These are phyloP conservation scores for Inonotus obliquus DNA, from an alignment of 1,284 basidiomycete species.

Conservation along the genomic window DNA sequence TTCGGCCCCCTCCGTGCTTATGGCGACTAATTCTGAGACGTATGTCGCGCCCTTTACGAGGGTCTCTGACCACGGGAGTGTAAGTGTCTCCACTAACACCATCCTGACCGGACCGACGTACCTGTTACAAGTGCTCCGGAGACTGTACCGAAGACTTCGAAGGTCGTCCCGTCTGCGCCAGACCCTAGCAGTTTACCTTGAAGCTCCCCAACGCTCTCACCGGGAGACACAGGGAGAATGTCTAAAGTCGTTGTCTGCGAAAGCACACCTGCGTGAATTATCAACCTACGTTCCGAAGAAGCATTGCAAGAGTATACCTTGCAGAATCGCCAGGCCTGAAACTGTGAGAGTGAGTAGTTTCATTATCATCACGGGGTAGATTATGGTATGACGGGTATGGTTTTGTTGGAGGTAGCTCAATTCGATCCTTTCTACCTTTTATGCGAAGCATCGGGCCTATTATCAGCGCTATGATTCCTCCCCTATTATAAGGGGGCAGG, in stretches of 20 bases:
- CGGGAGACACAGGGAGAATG: neutral
- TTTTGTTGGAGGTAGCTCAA: too few relatives aligned
- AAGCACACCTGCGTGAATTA: neutral
- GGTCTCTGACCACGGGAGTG: neutral
- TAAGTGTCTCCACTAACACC: neutral
- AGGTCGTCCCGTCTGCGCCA: constrained; percentile 5
- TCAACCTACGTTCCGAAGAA: too few relatives aligned
- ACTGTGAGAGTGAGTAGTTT: too few relatives aligned
- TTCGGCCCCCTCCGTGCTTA: neutral
- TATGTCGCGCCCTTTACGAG: constrained; percentile 7
- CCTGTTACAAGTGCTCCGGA: neutral
- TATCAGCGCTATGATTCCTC: too few relatives aligned
- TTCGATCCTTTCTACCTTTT: too few relatives aligned
- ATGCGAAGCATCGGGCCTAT: too few relatives aligned
- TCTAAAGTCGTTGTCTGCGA: neutral
- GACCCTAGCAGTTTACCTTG: neutral
- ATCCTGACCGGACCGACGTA: neutral
- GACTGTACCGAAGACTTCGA: neutral
- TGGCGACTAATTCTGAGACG: neutral
- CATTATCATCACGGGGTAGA: too few relatives aligned
- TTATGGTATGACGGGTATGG: too few relatives aligned
- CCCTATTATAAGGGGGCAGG: too few relatives aligned
- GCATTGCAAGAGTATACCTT: too few relatives aligned
- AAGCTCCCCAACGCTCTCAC: neutral
- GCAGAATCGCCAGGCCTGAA: too few relatives aligned